These are phyloP conservation scores for Psidium friedrichsthalianum DNA, from an alignment of 345 rosid genomes.

Conservation along the genomic window DNA sequence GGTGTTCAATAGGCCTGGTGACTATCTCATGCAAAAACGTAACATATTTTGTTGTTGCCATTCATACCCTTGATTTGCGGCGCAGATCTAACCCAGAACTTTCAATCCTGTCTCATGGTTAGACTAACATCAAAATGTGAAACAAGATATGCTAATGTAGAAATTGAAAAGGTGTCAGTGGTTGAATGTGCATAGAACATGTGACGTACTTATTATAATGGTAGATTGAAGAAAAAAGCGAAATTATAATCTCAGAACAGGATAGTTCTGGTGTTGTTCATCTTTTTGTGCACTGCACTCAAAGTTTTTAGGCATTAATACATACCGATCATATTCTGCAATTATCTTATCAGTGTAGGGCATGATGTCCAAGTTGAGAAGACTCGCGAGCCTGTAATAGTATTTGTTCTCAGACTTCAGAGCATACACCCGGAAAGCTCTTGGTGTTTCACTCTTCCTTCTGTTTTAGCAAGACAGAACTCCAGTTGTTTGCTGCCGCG, in stretches of 20 bases:
- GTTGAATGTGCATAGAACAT: no score
- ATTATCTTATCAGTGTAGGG: constrained; percentile 70
- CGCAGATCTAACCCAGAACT: constrained; percentile 74
- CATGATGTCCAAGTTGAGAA: constrained; percentile 64
- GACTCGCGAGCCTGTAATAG: constrained; percentile 19
- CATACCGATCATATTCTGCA: constrained; percentile 50
- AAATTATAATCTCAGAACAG: not conserved
- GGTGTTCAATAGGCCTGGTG: not conserved
- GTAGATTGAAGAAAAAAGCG: not conserved
- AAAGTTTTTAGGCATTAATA: no score
- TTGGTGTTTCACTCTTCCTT: not conserved
- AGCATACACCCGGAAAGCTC: no score
- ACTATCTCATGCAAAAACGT: not conserved
- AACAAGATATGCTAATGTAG: not conserved
- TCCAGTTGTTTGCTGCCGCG: no score
- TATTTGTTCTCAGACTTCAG: not conserved
- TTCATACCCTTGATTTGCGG: constrained; percentile 82
- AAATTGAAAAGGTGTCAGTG: no score
- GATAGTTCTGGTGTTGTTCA: not conserved
- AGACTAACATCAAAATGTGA: not conserved
- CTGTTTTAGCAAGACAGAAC: no score
- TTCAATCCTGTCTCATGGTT: constrained; percentile 57
- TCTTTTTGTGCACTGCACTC: not conserved
- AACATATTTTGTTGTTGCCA: not conserved
- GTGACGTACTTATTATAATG: not conserved